These are phyloP conservation scores for Aleurites moluccanus DNA, from an alignment of 441 rosid genomes.

Conservation along the genomic window DNA sequence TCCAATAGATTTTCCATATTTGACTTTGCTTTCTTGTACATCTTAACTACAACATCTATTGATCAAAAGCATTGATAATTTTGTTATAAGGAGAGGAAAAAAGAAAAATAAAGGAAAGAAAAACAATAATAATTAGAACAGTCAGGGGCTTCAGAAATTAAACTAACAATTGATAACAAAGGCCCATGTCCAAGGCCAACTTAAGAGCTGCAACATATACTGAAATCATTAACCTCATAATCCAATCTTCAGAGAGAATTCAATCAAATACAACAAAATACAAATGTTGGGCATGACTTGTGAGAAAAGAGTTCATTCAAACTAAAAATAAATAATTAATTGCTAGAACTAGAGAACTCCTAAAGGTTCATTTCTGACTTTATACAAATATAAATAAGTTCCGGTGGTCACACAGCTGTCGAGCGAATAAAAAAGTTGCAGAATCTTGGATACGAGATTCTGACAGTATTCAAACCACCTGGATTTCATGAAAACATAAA, in stretches of 20 bases:
- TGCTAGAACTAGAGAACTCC: not conserved
- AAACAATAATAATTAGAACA: not conserved
- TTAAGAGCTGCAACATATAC: not conserved
- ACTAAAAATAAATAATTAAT: not conserved
- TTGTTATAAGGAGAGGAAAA: not conserved
- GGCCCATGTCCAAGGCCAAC: not conserved
- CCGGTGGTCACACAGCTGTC: not conserved
- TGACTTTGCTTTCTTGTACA: conserved; percentile 44
- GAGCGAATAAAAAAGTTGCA: too few relatives aligned
- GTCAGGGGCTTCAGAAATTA: not conserved
- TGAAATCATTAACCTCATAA: not conserved
- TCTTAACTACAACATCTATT: conserved; percentile 37
- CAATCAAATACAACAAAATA: too few relatives aligned
- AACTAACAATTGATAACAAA: not conserved
- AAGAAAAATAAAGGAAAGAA: not conserved
- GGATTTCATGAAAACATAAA: not conserved
- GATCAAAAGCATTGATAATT: not conserved
- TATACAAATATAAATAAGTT: not conserved
- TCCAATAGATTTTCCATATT: conserved; percentile 35
- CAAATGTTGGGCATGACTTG: too few relatives aligned
- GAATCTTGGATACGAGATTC: not conserved
- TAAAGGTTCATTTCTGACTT: not conserved
- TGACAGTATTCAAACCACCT: not conserved
- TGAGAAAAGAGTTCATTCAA: not conserved
- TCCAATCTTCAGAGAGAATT: too few relatives aligned